Evolutionary conservation across 306 rosid genomes (phyloP).

Genomic region (Cucurbita pepo): DNA sequence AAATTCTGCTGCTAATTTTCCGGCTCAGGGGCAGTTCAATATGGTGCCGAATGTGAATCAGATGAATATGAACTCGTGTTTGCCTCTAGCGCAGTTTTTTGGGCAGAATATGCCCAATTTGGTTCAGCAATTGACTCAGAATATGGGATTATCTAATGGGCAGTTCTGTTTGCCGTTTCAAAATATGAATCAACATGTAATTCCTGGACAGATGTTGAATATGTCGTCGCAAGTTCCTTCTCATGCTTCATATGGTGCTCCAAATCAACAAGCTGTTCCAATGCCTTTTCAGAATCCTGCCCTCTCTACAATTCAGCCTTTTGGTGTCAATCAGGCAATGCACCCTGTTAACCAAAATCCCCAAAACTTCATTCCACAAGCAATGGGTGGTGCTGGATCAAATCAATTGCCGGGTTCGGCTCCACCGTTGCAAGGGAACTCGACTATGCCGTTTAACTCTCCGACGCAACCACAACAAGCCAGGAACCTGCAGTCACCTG

Average conservation of each 20-base stretch:
- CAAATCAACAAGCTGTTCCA: constrained; percentile 41
- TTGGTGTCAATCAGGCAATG: constrained; percentile 33
- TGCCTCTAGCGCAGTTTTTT: constrained; percentile 28
- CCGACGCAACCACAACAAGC: constrained; percentile 17
- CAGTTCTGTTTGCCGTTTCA: constrained; percentile 51
- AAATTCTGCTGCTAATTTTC: constrained; percentile 24
- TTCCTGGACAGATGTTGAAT: constrained; percentile 39
- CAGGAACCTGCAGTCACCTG: constrained; percentile 24
- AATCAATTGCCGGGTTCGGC: constrained; percentile 16
- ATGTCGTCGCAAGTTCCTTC: constrained; percentile 37
- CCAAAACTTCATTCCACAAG: constrained; percentile 20
- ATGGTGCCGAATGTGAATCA: constrained; percentile 30
- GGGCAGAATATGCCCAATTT: constrained; percentile 33
- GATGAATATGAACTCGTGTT: constrained; percentile 33
- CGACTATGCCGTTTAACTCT: constrained; percentile 11
- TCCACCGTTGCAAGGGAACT: constrained; percentile 38
- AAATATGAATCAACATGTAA: constrained; percentile 41
- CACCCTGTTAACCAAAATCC: constrained; percentile 30
- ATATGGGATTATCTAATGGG: constrained; percentile 44
- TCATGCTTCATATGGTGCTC: constrained; percentile 25
- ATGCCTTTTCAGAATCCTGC: constrained; percentile 33
- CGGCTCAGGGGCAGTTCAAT: constrained; percentile 29
- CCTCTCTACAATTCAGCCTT: constrained; percentile 20
- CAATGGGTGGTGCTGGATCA: constrained; percentile 20
- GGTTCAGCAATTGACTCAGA: constrained; percentile 41